phyloP scores from a whole-genome alignment of 805 yeast genomes.

The Schwanniomyces sp. region DNA sequence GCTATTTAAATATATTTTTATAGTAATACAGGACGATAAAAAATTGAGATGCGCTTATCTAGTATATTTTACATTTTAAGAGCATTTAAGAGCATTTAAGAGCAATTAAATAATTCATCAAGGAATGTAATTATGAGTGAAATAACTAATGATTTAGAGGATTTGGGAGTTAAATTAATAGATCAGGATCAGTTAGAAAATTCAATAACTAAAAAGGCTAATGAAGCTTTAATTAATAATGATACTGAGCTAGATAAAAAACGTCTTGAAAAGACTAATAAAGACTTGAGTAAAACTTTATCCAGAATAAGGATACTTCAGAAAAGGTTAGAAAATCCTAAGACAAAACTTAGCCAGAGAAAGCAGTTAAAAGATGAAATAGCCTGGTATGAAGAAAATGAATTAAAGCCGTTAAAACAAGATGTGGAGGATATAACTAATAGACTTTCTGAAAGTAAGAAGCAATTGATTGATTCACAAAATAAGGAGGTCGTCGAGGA shows the following conservation, averaged over 20 bases:
- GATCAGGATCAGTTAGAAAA: slow-evolving; percentile 82
- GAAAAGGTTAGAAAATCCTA: slow-evolving; percentile 47
- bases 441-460: slow-evolving; percentile 34
- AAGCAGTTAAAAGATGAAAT: slow-evolving; percentile 57
- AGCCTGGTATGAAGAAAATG: slow-evolving; percentile 45
- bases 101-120: neutral
- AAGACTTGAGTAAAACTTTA: slow-evolving; percentile 43
- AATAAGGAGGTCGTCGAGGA: slow-evolving; percentile 12
- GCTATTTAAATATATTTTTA: neutral
- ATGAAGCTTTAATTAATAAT: slow-evolving; percentile 54
- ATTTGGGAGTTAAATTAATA: slow-evolving; percentile 50
- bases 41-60: neutral
- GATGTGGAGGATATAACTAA: slow-evolving; percentile 59
- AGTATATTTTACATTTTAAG: neutral
- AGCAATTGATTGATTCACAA: slow-evolving; percentile 36
- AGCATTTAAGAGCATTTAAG: neutral
- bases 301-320: slow-evolving; percentile 48
- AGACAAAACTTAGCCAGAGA: slow-evolving; percentile 65
- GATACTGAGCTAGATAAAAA: slow-evolving; percentile 74
- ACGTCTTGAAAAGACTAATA: slow-evolving; percentile 67
- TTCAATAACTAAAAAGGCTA: slow-evolving; percentile 69
- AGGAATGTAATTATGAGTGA: neutral
- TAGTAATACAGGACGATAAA: neutral
- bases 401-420: slow-evolving; percentile 49
- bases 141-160: slow-evolving; percentile 12